phyloP scores from a whole-genome alignment of 1,139 yeast genomes.

The Hansenula sp. region DNA sequence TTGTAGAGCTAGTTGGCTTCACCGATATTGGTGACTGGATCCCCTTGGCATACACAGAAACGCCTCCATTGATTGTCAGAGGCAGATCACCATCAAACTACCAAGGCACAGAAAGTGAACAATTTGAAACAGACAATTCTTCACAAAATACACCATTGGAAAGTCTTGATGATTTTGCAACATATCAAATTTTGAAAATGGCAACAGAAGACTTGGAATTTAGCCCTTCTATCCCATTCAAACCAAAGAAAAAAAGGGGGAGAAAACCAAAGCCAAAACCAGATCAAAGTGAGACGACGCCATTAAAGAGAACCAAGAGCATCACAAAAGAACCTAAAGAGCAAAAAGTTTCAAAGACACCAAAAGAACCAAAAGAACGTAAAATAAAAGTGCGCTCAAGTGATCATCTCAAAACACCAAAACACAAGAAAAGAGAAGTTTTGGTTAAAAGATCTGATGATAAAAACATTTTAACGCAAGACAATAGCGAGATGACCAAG shows the following conservation, averaged over 20 bases:
- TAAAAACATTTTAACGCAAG: too few relatives aligned
- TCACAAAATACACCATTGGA: neutral
- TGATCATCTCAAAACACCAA: neutral
- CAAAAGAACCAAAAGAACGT: neutral
- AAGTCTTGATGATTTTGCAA: conserved; percentile 14
- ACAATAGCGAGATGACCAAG: too few relatives aligned
- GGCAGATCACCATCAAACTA: conserved; percentile 70
- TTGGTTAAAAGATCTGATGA: too few relatives aligned
- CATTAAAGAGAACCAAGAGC: too few relatives aligned
- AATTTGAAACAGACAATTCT: neutral
- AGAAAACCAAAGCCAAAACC: conserved; percentile 5
- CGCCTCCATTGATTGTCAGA: conserved; percentile 61
- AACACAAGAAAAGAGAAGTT: too few relatives aligned
- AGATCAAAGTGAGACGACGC: neutral
- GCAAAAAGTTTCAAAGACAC: neutral
- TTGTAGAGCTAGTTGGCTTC: conserved; percentile 53
- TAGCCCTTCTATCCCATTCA: neutral
- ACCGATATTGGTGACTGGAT: conserved; percentile 34
- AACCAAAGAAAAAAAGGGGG: conserved; percentile 8
- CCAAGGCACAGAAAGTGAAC: neutral
- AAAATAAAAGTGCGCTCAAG: neutral
- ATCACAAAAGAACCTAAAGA: neutral
- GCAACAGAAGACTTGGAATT: conserved; percentile 13
- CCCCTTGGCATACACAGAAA: conserved; percentile 37
- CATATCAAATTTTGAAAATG: conserved; percentile 17